phyloP scores from a whole-genome alignment of 2,329 filamentous ascomycete genomes.

The Alternaria panax region DNA sequence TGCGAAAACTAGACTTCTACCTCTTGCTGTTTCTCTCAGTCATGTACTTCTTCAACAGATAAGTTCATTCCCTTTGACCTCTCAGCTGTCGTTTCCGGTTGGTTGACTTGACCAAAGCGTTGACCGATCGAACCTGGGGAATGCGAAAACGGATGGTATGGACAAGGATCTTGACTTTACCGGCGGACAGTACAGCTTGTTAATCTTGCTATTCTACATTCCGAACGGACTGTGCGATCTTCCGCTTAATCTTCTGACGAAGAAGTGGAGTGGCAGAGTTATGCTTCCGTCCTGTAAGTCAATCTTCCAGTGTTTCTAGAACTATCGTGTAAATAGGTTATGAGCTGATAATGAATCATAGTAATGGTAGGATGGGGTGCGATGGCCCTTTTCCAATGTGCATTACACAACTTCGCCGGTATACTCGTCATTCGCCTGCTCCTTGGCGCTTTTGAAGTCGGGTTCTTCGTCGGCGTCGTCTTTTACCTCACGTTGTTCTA shows the following conservation, averaged over 20 bases:
- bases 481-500: slow-evolving; percentile 57
- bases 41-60: slow-evolving; percentile 2
- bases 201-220: slow-evolving; percentile 60
- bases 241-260: slow-evolving; percentile 59
- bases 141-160: slow-evolving; percentile 60
- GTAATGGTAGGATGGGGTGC: slow-evolving; percentile 60
- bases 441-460: slow-evolving; percentile 59
- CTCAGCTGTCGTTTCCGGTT: slow-evolving; percentile 11
- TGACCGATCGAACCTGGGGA: slow-evolving; percentile 45
- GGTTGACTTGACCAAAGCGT: slow-evolving; percentile 51
- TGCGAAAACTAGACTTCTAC: not conserved
- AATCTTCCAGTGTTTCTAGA: slow-evolving; percentile 3
- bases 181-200: slow-evolving; percentile 54
- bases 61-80: not conserved
- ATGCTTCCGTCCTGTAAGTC: slow-evolving; percentile 49
- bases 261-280: slow-evolving; percentile 55
- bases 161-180: slow-evolving; percentile 54
- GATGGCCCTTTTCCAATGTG: slow-evolving; percentile 59
- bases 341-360: not conserved
- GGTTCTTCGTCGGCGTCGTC: slow-evolving; percentile 61
- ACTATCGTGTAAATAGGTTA: not conserved
- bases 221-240: slow-evolving; percentile 60
- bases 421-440: slow-evolving; percentile 59
- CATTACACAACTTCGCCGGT: slow-evolving; percentile 57
- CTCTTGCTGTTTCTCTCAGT: not conserved